Base-by-base conservation (phyloP, 345 rosid species). In the Acer saccharum region DNA sequence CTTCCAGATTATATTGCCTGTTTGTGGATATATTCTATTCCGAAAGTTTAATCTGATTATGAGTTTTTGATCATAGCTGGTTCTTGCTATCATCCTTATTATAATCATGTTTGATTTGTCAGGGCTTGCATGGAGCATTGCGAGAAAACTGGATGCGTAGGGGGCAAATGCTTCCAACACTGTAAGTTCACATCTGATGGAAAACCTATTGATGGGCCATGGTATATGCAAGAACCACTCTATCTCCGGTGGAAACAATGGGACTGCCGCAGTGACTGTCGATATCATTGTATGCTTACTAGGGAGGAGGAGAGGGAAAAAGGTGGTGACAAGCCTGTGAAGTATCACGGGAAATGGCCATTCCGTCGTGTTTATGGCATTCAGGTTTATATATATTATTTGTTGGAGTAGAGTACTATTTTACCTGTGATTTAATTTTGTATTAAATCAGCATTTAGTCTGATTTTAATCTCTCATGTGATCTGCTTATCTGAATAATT, bases 281-380 rank as follows among this genome's bases (percentile, higher is more conserved):
- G 78, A 39, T 92, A 91, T 78, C 86, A 89, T 41, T 92, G 99
- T 75, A 95, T 95, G 98, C 86, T 93, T 85, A 76, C 83, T 63
- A 90, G 97, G 84, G 96, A 93, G 87, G 91, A 90, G 84, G 95
- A 93, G 73, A 87, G 93, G 68, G 81, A 76, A 75, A 84, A 85
- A 78, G 88, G 80, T 71, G 97, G 96, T 46, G 85, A 84, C 60
- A 81, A 68, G 64, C 97, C 98, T 77, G 88, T 88, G 78, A 95
- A 95, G 79, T 95, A 93, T 75, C 90, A 92, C 70, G 94, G 95
- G 27, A 95, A 91, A 86, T 95, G 98, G 98, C 94, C 97, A 10
- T 92, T 92, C 65, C 85, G 69, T 67, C 96, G 96, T 79, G 89
- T 90, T 69, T 90, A 90, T 71, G 98, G 95, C 5, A 84, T 92